A percentile compares a stretch with the other conserved stretches of the same genome.
Evolutionary conservation across 2,329 filamentous ascomycete genomes (phyloP).

Genomic region (Phialocephala subalpina): DNA sequence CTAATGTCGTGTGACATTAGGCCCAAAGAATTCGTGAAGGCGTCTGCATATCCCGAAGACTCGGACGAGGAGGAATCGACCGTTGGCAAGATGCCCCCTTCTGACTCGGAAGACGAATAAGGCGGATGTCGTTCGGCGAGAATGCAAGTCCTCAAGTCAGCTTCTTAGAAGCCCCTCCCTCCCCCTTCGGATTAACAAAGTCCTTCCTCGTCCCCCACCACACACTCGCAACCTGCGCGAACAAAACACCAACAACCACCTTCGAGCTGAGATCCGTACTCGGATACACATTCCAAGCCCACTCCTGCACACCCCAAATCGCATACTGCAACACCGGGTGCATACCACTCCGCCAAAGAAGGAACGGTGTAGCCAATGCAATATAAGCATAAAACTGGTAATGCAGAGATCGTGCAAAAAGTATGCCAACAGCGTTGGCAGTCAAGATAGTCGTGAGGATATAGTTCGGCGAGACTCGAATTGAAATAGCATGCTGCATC

Average conservation of each 20-base stretch:
- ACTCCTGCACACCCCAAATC: conserved; percentile 72
- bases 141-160: conserved; percentile 28
- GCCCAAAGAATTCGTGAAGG: conserved; percentile 81
- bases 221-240: conserved; percentile 62
- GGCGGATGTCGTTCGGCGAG: conserved; percentile 4
- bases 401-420: conserved; percentile 75
- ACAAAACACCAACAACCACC: conserved; percentile 75
- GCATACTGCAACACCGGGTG: conserved; percentile 65
- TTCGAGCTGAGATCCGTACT: conserved; percentile 70
- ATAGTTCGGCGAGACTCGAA: conserved; percentile 64
- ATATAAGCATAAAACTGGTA: conserved; percentile 81
- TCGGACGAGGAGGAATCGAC: conserved; percentile 80
- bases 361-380: conserved; percentile 75
- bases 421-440: conserved; percentile 70
- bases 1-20: conserved; percentile 51
- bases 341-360: conserved; percentile 71
- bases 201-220: conserved; percentile 48
- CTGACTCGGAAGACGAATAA: conserved; percentile 74
- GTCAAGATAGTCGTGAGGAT: conserved; percentile 69
- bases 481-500: conserved; percentile 56
- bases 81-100: conserved; percentile 85
- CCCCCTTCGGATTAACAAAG: conserved; percentile 38
- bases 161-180: conserved; percentile 37
- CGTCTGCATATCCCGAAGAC: conserved; percentile 65
- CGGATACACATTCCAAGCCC: conserved; percentile 79